Base-by-base conservation (phyloP, 1,284 basidiomycete genomes). In the Moniliella sp. region DNA sequence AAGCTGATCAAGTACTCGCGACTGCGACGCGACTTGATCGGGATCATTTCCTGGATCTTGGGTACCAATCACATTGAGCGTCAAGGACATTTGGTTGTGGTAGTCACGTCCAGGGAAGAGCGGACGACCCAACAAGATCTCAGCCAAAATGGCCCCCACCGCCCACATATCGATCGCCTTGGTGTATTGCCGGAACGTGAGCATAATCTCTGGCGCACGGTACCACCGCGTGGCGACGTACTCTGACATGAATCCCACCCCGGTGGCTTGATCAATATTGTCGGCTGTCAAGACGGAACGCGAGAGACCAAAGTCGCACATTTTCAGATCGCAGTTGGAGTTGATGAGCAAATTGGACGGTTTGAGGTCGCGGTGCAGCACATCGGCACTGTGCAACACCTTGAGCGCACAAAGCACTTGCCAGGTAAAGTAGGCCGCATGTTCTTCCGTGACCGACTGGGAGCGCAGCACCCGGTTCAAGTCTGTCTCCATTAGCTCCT, bases 41-140 rank as follows among this genome's bases (percentile, higher is more conserved):
- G 75, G 61, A 83, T 78, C 62, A 84, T 84, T 51, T 86, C 81
- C 45, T 88, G 82, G 32, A 84, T 65, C 1, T 77, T 77, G 82
- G 10, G 83, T 88, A n/a, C 83, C 82, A 7, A 86, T 72, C 3
- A 86, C 79, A 48, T 86, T 78, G 38, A 91, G 69, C 50, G 86
- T 88, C 35, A 86, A 70, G 4, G 75, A 76, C 16, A 93, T 70
- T 50, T 94, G 86, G 52, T 93, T 79, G 62, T 93, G 86, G 61
- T 62, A 94, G 64, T 94, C 86, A 13, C 83, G 73, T 10, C 88
- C 86, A 0, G 86, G 88, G 68, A 94, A 94, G 11, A 94, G 69
- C 0, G 86, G 84, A 50, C 83, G 78, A 14, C 83, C 79, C 2
- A 74, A 78, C 4, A 94, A 67, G 84, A 94, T 93, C 66, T 94